Evolutionary conservation across 2,329 filamentous ascomycete species (phyloP), one percentile per base, ranked within the genome.

Genomic region (Aspergillus ibericus): DNA sequence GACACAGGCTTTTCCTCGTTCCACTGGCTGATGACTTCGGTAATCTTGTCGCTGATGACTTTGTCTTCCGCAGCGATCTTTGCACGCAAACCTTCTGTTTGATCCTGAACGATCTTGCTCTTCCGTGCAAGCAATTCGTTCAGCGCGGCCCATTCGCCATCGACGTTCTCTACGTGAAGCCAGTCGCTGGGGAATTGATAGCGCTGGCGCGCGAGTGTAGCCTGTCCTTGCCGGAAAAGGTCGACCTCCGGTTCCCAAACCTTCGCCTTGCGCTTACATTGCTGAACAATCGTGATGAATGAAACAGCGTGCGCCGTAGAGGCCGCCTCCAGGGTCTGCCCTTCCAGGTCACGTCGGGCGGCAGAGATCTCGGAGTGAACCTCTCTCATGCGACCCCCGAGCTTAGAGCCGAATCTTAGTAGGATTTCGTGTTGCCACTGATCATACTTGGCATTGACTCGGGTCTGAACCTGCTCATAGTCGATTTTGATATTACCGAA

Each of bases 401-500:
- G 88, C 56, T 95, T 91, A 57, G 85, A 84, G 36, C 92, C 95
- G 76, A 99, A 99, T 73, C 96, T 96, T 67, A 90, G 85, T 36
- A 98, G 82, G 56, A 99, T 96, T 65, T 99, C 95, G 68, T 97
- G 92, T 75, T 99, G 95, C 95, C 96, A 99, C 75, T 98, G 93
- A 72, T 99, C 96, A 72, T 99, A 99, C 75, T 98, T 99, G 68
- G 92, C 92, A 70, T 98, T 99, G 75, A 99, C 95, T 77, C 96
- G 97, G 58, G 93, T 92, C 76, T 99, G 96, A 0, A 99, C 95
- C 75, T 99, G 96, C 69, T 98, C 95, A 70, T 99, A 99, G 74
- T 99, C 93, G 70, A 99, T 92, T 4, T 90, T 92, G 55, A 98
- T 87, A 75, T 96, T 93, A 4, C 95, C 95, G 72, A 99, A 99